Percentiles rank a stretch among this genome's conserved stretches.
These are phyloP conservation scores for Globisporangium sylvaticum DNA, from an alignment of 352 stramenopile genomes.

Conservation along the genomic window DNA sequence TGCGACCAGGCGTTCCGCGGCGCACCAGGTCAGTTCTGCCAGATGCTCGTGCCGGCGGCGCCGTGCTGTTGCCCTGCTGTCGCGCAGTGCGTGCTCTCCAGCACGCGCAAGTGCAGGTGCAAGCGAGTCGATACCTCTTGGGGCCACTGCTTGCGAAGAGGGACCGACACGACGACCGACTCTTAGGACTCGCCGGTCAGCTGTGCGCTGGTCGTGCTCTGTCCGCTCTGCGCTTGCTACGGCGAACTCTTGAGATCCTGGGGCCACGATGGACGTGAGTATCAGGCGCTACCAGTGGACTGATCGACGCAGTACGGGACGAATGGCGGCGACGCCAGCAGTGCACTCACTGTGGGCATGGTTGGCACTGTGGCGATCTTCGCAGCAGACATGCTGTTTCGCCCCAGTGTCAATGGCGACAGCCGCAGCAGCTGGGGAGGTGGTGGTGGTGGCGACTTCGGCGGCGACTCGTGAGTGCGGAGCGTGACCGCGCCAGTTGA, in stretches of 20 bases:
- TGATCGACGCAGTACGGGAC: background rate
- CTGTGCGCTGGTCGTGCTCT: too few relatives aligned
- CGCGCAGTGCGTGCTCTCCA: slow-evolving; percentile 55
- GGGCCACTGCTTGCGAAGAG: too few relatives aligned
- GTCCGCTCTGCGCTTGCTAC: too few relatives aligned
- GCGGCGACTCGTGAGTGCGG: too few relatives aligned
- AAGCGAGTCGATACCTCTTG: slow-evolving; percentile 9
- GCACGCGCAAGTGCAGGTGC: slow-evolving; percentile 57
- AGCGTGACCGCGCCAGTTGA: too few relatives aligned
- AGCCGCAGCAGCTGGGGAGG: too few relatives aligned
- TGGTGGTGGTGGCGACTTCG: too few relatives aligned
- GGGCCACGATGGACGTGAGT: too few relatives aligned
- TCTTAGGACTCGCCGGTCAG: too few relatives aligned
- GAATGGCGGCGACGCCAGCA: background rate
- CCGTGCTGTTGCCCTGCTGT: slow-evolving; percentile 61
- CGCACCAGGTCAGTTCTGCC: slow-evolving; percentile 56
- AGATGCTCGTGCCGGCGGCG: slow-evolving; percentile 39
- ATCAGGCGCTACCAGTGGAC: background rate
- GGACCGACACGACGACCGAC: too few relatives aligned
- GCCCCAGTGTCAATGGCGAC: background rate
- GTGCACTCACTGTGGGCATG: too few relatives aligned
- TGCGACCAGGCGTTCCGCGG: slow-evolving; percentile 64
- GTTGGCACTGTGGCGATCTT: background rate
- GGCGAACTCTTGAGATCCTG: too few relatives aligned
- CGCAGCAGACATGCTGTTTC: background rate